Percentiles rank a stretch among this genome's conserved stretches.
These are phyloP conservation scores for Paramecium tetraurelia DNA, from an alignment of 73 alveolate species.

Conservation along the genomic window DNA sequence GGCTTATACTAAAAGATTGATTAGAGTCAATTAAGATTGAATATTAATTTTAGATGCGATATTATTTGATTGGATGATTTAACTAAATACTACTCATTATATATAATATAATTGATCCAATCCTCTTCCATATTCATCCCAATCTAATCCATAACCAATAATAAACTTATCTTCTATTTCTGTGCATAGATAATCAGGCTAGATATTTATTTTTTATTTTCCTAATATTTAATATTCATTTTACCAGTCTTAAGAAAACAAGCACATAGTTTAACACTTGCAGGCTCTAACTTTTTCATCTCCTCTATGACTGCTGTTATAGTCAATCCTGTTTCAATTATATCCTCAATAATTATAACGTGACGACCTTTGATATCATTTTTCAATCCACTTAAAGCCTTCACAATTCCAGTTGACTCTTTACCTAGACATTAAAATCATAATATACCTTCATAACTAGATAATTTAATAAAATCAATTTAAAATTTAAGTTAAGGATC, in stretches of 20 bases:
- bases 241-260: conserved; percentile 49
- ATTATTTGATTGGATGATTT: neutral
- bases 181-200: conserved; percentile 46
- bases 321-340: conserved; percentile 60
- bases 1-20: neutral
- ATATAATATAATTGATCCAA: neutral
- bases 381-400: conserved; percentile 47
- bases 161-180: conserved; percentile 54
- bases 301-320: conserved; percentile 38
- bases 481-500: conserved; percentile 39
- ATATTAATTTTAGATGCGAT: too few species aligned
- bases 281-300: conserved; percentile 44
- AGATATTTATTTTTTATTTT: conserved; percentile 12
- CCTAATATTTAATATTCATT: neutral
- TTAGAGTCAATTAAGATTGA: neutral
- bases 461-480: conserved; percentile 50
- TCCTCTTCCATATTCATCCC: conserved; percentile 61
- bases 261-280: conserved; percentile 28
- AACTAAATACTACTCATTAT: neutral
- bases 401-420: conserved; percentile 55
- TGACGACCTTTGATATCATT: conserved; percentile 49
- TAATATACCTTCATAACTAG: conserved; percentile 51
- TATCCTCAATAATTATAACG: conserved; percentile 54
- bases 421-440: neutral
- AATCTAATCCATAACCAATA: conserved; percentile 61